These are phyloP conservation scores for Mycena galericulata DNA, from an alignment of 768 basidiomycete species.

Conservation along the genomic window DNA sequence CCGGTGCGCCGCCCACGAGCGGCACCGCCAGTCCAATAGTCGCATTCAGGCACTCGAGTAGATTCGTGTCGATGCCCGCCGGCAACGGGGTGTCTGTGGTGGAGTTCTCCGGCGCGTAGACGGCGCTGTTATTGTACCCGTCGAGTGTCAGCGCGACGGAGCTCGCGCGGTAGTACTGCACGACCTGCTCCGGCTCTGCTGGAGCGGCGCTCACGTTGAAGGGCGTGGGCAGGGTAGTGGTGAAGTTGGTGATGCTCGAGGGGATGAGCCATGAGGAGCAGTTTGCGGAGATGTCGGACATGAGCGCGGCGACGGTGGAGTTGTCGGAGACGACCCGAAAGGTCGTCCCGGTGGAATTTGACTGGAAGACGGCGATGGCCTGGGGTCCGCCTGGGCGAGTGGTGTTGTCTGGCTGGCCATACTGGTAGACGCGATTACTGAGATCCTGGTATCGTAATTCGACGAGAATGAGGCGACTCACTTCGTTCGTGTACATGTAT, in stretches of 20 bases:
- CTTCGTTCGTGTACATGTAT: conserved; percentile 53
- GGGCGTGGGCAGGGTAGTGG: conserved; percentile 39
- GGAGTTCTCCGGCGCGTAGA: conserved; percentile 46
- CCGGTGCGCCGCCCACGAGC: conserved; percentile 16
- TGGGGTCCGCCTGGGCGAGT: conserved; percentile 61
- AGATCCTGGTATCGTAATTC: neutral
- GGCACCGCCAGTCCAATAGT: conserved; percentile 56
- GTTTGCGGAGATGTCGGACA: conserved; percentile 51
- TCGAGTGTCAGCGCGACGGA: conserved; percentile 67
- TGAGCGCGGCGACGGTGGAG: conserved; percentile 54
- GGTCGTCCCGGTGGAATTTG: conserved; percentile 48
- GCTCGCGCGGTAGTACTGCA: conserved; percentile 73
- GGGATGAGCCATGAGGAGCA: conserved; percentile 52
- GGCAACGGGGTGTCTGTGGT: conserved; percentile 55
- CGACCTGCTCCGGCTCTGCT: conserved; percentile 58
- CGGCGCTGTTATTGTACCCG: conserved; percentile 70
- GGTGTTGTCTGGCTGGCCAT: conserved; percentile 56
- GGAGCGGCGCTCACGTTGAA: conserved; percentile 37
- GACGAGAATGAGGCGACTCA: conserved; percentile 32
- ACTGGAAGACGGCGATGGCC: conserved; percentile 52
- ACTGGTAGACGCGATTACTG: conserved; percentile 47
- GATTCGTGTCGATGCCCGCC: conserved; percentile 49
- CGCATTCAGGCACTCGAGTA: conserved; percentile 62
- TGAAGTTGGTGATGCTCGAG: conserved; percentile 41
- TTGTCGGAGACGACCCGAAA: conserved; percentile 62